phyloP scores from a whole-genome alignment of 2,329 filamentous ascomycete genomes.

The Lachnellula arida region DNA sequence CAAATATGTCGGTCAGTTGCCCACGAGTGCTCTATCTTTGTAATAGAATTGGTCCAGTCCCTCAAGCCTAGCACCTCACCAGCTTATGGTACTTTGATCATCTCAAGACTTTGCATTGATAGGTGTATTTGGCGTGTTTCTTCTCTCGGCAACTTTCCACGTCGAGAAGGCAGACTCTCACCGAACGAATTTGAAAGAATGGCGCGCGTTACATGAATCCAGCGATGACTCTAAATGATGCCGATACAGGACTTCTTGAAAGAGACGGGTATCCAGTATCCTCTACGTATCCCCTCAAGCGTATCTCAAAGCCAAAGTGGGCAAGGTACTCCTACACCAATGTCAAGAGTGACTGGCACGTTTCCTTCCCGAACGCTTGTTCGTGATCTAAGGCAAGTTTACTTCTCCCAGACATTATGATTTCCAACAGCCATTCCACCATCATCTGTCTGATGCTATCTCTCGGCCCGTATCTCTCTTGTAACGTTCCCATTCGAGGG shows the following conservation, averaged over 20 bases:
- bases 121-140: constrained; percentile 38
- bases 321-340: background rate
- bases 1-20: constrained; percentile 33
- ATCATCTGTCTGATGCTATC: constrained; percentile 1
- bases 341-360: constrained; percentile 1
- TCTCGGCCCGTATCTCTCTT: background rate
- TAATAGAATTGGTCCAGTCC: constrained; percentile 38
- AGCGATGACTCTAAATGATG: constrained; percentile 24
- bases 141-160: constrained; percentile 26
- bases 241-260: constrained; percentile 21
- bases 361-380: constrained; percentile 5
- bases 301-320: constrained; percentile 1
- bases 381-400: constrained; percentile 9
- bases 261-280: constrained; percentile 3
- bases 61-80: constrained; percentile 43
- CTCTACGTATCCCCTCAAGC: background rate
- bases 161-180: constrained; percentile 24
- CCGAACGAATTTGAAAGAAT: constrained; percentile 22
- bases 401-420: constrained; percentile 14
- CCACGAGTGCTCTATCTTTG: constrained; percentile 36
- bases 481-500: constrained; percentile 6
- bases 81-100: constrained; percentile 43
- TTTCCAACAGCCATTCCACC: constrained; percentile 16
- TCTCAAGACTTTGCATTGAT: constrained; percentile 41
- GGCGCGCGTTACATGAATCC: constrained; percentile 25